A percentile compares a stretch with the other conserved stretches of the same genome.
These are phyloP conservation scores for Xylariomycetidae sp. DNA, from an alignment of 2,329 filamentous ascomycete species.

Conservation along the genomic window DNA sequence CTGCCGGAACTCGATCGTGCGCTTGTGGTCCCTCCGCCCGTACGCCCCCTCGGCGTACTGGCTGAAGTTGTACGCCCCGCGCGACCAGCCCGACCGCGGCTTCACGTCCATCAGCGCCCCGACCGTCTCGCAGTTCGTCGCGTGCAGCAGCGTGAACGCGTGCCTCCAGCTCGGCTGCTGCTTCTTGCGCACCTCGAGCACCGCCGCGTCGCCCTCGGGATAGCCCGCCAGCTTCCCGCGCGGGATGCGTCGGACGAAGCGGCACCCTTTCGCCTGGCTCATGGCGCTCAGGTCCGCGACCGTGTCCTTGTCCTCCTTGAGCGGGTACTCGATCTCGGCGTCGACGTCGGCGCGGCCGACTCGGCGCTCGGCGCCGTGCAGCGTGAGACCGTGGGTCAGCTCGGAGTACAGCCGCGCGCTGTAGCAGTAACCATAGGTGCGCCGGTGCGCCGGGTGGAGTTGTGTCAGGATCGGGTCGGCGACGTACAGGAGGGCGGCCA, in stretches of 20 bases:
- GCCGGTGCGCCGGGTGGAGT: constrained; percentile 13
- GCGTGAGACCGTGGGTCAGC: constrained; percentile 8
- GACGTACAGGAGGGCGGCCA: constrained; percentile 15
- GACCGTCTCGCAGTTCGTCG: background rate
- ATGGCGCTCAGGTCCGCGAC: constrained; percentile 1
- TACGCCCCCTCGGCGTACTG: background rate
- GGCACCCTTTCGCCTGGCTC: background rate
- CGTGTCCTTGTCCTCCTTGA: background rate
- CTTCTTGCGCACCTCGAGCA: background rate
- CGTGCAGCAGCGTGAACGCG: background rate
- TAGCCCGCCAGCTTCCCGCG: background rate
- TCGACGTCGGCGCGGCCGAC: background rate
- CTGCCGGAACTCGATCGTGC: constrained; percentile 21
- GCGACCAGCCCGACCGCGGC: background rate
- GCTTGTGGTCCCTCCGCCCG: constrained; percentile 4
- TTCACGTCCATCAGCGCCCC: background rate
- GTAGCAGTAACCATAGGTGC: background rate
- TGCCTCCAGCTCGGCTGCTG: background rate
- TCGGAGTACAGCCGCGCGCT: constrained; percentile 17
- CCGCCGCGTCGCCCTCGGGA: too few relatives aligned
- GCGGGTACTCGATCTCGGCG: background rate
- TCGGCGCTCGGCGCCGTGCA: background rate
- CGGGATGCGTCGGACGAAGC: background rate
- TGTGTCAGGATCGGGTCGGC: constrained; percentile 18
- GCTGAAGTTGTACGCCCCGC: background rate